Evolutionary conservation across 2,329 filamentous ascomycete species (phyloP).

Genomic region (Penicillium italicum): DNA sequence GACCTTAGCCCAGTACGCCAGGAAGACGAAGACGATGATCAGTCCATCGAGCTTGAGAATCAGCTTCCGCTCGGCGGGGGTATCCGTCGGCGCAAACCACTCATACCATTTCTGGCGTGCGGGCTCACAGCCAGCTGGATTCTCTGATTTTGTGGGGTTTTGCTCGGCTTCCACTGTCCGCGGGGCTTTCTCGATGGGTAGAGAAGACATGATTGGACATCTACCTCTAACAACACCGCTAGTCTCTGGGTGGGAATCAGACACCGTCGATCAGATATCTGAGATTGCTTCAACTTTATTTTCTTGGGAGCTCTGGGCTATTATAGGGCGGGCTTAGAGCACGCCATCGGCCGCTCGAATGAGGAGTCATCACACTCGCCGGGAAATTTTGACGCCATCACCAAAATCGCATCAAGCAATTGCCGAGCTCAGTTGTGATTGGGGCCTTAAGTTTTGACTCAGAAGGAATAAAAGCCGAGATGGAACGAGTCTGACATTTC

Average conservation of each 20-base stretch:
- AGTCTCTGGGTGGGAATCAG: neutral
- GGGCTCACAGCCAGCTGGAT: neutral
- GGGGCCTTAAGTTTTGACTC: neutral
- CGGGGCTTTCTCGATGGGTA: slow-evolving; percentile 6
- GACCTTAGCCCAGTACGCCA: slow-evolving; percentile 20
- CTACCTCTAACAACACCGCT: neutral
- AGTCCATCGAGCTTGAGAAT: slow-evolving; percentile 21
- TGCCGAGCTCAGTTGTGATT: neutral
- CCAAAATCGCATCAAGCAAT: neutral
- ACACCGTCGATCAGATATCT: neutral
- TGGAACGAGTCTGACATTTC: neutral
- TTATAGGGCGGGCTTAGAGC: neutral
- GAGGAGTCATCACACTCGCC: neutral
- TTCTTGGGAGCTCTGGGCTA: neutral
- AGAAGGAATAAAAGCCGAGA: neutral
- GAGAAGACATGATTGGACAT: neutral
- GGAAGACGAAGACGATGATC: slow-evolving; percentile 20
- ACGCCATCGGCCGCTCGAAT: slow-evolving; percentile 3
- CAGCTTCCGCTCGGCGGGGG: slow-evolving; percentile 15
- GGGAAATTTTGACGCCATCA: neutral
- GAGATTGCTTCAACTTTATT: neutral
- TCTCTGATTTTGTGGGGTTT: neutral
- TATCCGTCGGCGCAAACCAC: slow-evolving; percentile 20
- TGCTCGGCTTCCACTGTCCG: neutral
- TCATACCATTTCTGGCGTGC: slow-evolving; percentile 19